Conservation (phyloP, 129 eudicot genomes). For the Ambrosia trifida region DNA sequence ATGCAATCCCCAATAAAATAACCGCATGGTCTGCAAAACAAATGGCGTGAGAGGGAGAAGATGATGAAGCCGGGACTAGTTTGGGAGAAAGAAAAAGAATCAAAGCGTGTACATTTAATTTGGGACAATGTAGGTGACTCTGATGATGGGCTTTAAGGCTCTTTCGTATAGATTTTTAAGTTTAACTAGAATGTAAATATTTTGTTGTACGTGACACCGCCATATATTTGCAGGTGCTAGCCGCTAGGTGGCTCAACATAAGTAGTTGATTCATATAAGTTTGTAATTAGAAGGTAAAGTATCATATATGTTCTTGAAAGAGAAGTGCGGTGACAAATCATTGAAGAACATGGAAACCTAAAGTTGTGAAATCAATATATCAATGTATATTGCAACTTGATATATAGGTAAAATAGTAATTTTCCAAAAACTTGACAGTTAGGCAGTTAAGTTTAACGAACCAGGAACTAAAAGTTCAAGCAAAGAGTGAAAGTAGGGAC, state of each 20-base stretch:
- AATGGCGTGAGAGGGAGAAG: not conserved
- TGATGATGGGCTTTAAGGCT: not conserved
- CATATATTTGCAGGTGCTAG: not conserved
- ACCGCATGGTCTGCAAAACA: not conserved
- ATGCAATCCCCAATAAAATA: not conserved
- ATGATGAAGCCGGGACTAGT: not conserved
- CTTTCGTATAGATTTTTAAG: not conserved
- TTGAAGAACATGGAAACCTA: not conserved
- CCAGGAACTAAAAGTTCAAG: not conserved
- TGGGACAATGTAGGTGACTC: not conserved
- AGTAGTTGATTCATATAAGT: not conserved
- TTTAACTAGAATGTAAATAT: not conserved
- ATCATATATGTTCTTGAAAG: not conserved
- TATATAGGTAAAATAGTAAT: not conserved
- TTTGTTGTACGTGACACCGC: not conserved
- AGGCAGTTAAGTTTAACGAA: not conserved
- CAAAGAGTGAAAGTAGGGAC: not conserved
- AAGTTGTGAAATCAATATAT: not conserved
- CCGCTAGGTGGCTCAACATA: constrained; percentile 1
- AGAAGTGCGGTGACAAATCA: not conserved
- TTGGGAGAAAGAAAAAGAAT: constrained; percentile 1
- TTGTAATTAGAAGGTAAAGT: not conserved
- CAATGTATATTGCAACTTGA: not conserved
- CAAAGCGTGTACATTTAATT: not conserved
- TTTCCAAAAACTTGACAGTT: not conserved